A percentile compares a stretch with the other conserved stretches of the same genome.
phyloP scores from a whole-genome alignment of 2,329 filamentous ascomycete species.

The Ophiostoma angusticollis region DNA sequence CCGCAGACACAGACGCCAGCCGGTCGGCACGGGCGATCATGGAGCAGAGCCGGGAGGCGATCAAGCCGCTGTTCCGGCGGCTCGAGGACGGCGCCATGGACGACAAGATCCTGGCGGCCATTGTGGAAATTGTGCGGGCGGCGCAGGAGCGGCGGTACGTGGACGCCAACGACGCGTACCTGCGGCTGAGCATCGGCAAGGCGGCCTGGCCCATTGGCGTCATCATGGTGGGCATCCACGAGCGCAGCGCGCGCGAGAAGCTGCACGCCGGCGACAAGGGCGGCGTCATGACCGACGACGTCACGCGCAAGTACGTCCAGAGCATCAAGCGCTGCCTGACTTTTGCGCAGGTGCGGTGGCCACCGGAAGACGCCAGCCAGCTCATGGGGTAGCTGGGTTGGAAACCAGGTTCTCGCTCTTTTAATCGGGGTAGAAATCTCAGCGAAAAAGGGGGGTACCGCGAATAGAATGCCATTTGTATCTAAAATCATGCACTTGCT shows the following conservation, averaged over 20 bases:
- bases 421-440: no score
- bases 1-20: constrained; percentile 65
- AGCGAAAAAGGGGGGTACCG: no score
- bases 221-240: constrained; percentile 99
- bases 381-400: constrained; percentile 72
- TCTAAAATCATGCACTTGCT: no score
- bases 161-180: constrained; percentile 89
- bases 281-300: constrained; percentile 94
- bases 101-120: constrained; percentile 63
- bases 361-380: constrained; percentile 81
- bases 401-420: no score
- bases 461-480: no score
- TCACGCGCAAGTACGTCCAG: constrained; percentile 88
- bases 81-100: constrained; percentile 74
- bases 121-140: constrained; percentile 83
- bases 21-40: constrained; percentile 74
- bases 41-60: constrained; percentile 74
- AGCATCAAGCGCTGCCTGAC: constrained; percentile 95
- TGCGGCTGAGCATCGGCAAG: constrained; percentile 86
- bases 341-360: constrained; percentile 95
- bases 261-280: constrained; percentile 77
- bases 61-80: constrained; percentile 80
- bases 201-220: constrained; percentile 98
- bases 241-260: constrained; percentile 89
- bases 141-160: constrained; percentile 88